A percentile compares a stretch with the other conserved stretches of the same genome.
Evolutionary conservation across 345 rosid genomes (phyloP).

Genomic region (Brassica nigra): DNA sequence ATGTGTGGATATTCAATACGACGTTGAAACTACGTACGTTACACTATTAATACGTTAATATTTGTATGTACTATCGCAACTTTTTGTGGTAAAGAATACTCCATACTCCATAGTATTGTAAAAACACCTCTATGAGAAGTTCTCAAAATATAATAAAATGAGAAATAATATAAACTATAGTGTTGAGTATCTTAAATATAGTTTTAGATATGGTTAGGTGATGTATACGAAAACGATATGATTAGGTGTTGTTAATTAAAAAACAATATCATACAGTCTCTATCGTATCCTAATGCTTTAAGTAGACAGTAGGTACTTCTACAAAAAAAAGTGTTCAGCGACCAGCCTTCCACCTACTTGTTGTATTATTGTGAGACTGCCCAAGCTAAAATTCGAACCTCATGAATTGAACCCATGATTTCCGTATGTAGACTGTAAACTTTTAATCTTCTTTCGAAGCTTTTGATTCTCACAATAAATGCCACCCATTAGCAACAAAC

Average conservation of each 20-base stretch:
- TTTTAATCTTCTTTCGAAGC: background rate
- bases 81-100: background rate
- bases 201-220: background rate
- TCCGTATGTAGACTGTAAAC: background rate
- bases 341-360: constrained; percentile 10
- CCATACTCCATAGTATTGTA: background rate
- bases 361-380: background rate
- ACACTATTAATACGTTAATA: background rate
- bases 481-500: background rate
- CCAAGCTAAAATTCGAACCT: background rate
- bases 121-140: background rate
- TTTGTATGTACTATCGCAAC: background rate
- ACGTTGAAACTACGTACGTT: background rate
- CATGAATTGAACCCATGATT: background rate
- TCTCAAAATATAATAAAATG: background rate
- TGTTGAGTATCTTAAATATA: background rate
- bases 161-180: background rate
- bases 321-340: background rate
- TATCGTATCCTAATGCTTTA: background rate
- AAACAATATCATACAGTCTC: background rate
- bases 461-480: background rate
- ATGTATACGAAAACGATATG: background rate
- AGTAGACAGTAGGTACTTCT: background rate
- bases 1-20: background rate
- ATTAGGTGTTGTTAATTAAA: background rate